Evolutionary conservation across 176 grass and related monocot genomes (phyloP), one percentile per base, ranked within the genome.

Genomic region (Melocanna baccifera): DNA sequence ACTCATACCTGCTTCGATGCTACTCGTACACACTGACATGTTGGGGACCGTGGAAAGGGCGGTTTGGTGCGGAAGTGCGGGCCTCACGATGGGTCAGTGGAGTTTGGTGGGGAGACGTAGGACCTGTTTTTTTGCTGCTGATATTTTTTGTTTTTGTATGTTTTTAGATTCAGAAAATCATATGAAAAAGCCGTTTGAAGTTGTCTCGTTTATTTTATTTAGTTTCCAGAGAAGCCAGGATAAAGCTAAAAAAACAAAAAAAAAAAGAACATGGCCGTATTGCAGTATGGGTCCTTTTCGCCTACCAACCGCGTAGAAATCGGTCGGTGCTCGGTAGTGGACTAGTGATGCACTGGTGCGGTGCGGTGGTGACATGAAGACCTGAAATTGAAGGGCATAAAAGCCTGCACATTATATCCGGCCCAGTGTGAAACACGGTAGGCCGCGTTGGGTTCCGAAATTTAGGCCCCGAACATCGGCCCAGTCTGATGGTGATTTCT

Each of bases 251-350:
- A 32, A 32, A 32, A 32, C 29, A 32, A 1, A 32, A 32, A 2
- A 32, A 32, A 32, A 32, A 32, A 32, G 3, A 32, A 32, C 30
- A 32, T 32, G 30, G 29, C 29, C 29, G 29, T 20, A 34, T 52
- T 19, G 2, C 19, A 22, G 20, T 56, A 3, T 20, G 25, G 52
- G 77, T 85, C 70, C 52, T 76, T 89, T 76, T 81, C 77, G 42
- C 18, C 63, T 70, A 89, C 77, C 87, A 85, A 85, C 32, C 51
- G 9, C 43, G 9, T 22, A 10, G 41, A 30, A 22, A 73, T 64
- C 5, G 41, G 50, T 87, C 15, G 79, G 40, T 5, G 28, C 62
- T 74, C 59, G 36, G 28, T 19, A 11, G 45, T 36, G 9, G 53
- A 11, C 42, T 12, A 12, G 50, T 52, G 50, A 5, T 53, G 47